phyloP scores from a whole-genome alignment of 1,139 yeast species.

The Pichia sp. region DNA sequence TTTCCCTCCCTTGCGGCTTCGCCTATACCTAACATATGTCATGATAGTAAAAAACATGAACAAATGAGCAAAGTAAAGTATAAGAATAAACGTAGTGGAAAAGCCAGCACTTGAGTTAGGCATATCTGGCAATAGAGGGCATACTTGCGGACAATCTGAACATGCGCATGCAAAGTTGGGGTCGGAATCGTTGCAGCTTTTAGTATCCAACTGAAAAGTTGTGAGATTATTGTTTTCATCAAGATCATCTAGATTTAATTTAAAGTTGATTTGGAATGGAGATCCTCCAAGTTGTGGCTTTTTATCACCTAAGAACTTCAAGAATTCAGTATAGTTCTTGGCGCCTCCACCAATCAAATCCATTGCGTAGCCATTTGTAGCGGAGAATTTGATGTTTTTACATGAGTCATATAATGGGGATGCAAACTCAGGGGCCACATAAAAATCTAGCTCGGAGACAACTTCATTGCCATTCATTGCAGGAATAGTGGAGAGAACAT shows the following conservation, averaged over 20 bases:
- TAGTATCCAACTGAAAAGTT: constrained; percentile 32
- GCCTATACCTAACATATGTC: constrained; percentile 28
- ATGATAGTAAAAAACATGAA: constrained; percentile 36
- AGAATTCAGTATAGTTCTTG: constrained; percentile 56
- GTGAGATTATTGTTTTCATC: constrained; percentile 20
- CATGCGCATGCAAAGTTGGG: constrained; percentile 71
- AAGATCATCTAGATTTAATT: constrained; percentile 10
- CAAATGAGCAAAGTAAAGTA: constrained; percentile 36
- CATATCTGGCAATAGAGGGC: constrained; percentile 57
- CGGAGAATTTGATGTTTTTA: constrained; percentile 82
- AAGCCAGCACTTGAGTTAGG: constrained; percentile 23
- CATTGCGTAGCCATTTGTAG: constrained; percentile 96
- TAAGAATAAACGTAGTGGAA: constrained; percentile 56
- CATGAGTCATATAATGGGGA: constrained; percentile 71
- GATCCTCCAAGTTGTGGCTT: constrained; percentile 92
- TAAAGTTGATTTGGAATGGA: constrained; percentile 85
- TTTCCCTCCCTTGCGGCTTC: constrained; percentile 10
- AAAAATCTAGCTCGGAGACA: constrained; percentile 67
- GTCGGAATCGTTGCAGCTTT: constrained; percentile 55
- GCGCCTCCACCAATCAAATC: constrained; percentile 98
- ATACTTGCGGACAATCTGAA: constrained; percentile 75
- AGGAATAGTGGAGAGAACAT: constrained; percentile 48
- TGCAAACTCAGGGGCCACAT: constrained; percentile 51
- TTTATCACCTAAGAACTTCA: constrained; percentile 88
- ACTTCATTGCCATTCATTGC: constrained; percentile 50